Percentiles rank a stretch among this genome's conserved stretches.
Conservation (phyloP, 2,329 filamentous ascomycete genomes). For the Curvularia lunata region DNA sequence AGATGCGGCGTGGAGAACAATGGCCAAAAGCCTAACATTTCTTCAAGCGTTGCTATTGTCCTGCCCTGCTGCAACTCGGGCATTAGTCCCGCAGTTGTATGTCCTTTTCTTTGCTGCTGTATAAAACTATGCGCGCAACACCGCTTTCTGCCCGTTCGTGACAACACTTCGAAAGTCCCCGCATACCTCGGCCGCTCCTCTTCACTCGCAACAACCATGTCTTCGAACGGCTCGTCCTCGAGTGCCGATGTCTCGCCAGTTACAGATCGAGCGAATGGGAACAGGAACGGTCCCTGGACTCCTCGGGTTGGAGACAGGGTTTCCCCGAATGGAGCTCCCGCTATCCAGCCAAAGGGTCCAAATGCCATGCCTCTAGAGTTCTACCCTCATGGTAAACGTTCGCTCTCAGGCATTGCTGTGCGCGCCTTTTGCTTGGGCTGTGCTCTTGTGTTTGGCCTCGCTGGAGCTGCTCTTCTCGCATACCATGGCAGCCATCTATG, state of each 20-base stretch:
- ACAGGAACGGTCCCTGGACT: constrained; percentile 32
- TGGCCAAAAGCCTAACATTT: constrained; percentile 2
- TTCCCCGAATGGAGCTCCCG: constrained; percentile 33
- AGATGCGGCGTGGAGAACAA: constrained; percentile 12
- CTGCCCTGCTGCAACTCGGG: background rate
- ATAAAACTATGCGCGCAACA: constrained; percentile 15
- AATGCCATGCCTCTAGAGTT: constrained; percentile 42
- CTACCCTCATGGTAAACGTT: constrained; percentile 52
- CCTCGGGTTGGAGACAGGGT: constrained; percentile 36
- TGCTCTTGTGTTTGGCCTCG: constrained; percentile 43
- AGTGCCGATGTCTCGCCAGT: constrained; percentile 41
- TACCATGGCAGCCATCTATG: constrained; percentile 56
- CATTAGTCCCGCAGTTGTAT: background rate
- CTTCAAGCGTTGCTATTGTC: constrained; percentile 18
- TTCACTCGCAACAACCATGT: constrained; percentile 23
- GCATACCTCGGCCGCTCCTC: background rate
- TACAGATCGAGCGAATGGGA: constrained; percentile 32
- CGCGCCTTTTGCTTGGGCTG: constrained; percentile 55
- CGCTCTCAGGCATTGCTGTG: constrained; percentile 55
- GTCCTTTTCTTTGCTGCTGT: background rate
- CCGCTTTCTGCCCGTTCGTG: background rate
- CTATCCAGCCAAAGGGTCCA: constrained; percentile 21
- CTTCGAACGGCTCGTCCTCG: constrained; percentile 35
- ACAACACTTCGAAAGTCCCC: constrained; percentile 2
- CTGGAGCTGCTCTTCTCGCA: constrained; percentile 37